Conservation (phyloP, 1,284 basidiomycete genomes). For the Rhodotorula glutinis region DNA sequence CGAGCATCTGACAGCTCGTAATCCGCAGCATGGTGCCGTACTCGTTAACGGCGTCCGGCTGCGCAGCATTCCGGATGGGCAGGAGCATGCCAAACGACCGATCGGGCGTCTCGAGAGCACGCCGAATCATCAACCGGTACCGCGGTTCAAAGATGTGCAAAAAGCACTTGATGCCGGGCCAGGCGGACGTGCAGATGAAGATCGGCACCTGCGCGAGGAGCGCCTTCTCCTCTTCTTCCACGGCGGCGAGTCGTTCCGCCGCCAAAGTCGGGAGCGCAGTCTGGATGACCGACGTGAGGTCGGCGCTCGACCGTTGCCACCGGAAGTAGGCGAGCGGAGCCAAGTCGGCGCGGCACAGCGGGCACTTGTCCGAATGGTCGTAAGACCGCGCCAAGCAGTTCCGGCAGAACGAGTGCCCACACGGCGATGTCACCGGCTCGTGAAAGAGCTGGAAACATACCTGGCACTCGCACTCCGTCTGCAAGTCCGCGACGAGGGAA, state of each 20-base stretch:
- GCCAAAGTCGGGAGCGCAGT: slow-evolving; percentile 39
- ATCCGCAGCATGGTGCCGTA: slow-evolving; percentile 95
- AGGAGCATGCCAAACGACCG: slow-evolving; percentile 90
- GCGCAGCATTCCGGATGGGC: slow-evolving; percentile 50
- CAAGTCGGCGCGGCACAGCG: slow-evolving; percentile 65
- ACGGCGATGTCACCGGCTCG: slow-evolving; percentile 85
- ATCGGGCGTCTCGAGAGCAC: slow-evolving; percentile 70
- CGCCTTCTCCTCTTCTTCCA: slow-evolving; percentile 30
- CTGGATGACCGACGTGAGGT: slow-evolving; percentile 33
- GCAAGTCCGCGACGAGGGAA: slow-evolving; percentile 55
- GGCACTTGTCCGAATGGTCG: slow-evolving; percentile 78
- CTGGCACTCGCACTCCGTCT: slow-evolving; percentile 76
- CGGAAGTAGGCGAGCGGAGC: slow-evolving; percentile 38
- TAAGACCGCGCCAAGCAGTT: slow-evolving; percentile 82
- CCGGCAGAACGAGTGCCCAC: slow-evolving; percentile 91
- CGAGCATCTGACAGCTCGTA: slow-evolving; percentile 75
- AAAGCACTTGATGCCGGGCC: slow-evolving; percentile 83
- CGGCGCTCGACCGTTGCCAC: slow-evolving; percentile 32
- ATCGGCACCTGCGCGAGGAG: slow-evolving; percentile 59
- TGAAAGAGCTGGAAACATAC: slow-evolving; percentile 81
- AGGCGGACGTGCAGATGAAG: slow-evolving; percentile 83
- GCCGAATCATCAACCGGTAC: slow-evolving; percentile 86
- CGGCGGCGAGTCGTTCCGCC: slow-evolving; percentile 29
- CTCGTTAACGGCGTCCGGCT: slow-evolving; percentile 54
- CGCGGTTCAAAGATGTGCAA: slow-evolving; percentile 91